Evolutionary conservation across 192 early-diverging fungal species (phyloP).

Genomic region (Tieghemiomyces parasiticus): DNA sequence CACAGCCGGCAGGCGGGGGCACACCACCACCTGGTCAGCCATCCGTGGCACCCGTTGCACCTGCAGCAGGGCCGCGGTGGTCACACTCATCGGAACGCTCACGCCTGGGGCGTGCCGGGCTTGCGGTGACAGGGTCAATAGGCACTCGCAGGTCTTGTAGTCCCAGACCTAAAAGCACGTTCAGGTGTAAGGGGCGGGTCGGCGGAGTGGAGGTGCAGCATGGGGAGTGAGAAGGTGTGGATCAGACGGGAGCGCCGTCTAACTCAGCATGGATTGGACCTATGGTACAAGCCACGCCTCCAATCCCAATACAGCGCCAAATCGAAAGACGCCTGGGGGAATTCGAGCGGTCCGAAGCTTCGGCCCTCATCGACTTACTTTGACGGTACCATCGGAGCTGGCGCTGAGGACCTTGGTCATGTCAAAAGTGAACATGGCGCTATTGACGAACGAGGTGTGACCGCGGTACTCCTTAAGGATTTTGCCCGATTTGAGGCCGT

Average conservation of each 20-base stretch:
- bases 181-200: no score
- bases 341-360: no score
- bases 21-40: conserved; percentile 53
- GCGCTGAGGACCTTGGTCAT: conserved; percentile 56
- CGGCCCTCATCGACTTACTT: no score
- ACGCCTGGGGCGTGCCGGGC: conserved; percentile 31
- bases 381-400: conserved; percentile 75
- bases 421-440: conserved; percentile 54
- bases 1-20: conserved; percentile 54
- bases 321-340: no score
- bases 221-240: no score
- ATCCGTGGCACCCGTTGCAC: conserved; percentile 48
- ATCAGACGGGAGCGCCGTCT: no score
- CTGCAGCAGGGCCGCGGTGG: conserved; percentile 29
- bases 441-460: conserved; percentile 80
- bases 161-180: no score
- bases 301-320: no score
- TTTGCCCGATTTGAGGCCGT: conserved; percentile 88
- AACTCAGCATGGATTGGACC: no score
- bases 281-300: no score
- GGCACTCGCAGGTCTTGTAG: conserved; percentile 48
- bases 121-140: conserved; percentile 42
- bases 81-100: conserved; percentile 26
- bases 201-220: no score
- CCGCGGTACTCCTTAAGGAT: conserved; percentile 84